These are phyloP conservation scores for Acarospora socialis DNA, from an alignment of 2,329 filamentous ascomycete species.

Conservation along the genomic window DNA sequence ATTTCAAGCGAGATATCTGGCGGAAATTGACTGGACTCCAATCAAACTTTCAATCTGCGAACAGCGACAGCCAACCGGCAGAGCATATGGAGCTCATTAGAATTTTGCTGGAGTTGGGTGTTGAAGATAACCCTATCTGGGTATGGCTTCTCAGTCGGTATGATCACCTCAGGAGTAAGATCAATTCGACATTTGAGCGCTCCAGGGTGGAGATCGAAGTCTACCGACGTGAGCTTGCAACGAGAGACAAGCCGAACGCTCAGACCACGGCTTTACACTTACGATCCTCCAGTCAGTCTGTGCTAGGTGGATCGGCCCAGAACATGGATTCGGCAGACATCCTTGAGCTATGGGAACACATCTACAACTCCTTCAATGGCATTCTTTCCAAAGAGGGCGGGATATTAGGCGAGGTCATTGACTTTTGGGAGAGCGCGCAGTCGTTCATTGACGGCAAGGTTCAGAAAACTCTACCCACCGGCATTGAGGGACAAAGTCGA, in stretches of 20 bases:
- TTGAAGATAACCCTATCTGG: constrained; percentile 93
- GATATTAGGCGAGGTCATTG: constrained; percentile 73
- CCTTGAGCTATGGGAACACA: constrained; percentile 85
- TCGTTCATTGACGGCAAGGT: constrained; percentile 79
- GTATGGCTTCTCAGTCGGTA: constrained; percentile 85
- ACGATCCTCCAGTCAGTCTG: constrained; percentile 55
- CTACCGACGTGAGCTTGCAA: constrained; percentile 64
- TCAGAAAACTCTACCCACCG: constrained; percentile 63
- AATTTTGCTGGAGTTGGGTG: constrained; percentile 79
- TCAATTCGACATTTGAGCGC: constrained; percentile 66
- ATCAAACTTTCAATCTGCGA: constrained; percentile 29
- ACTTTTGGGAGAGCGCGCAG: constrained; percentile 87
- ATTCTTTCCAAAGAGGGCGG: constrained; percentile 63
- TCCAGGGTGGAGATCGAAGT: constrained; percentile 87
- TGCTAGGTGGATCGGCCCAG: constrained; percentile 43
- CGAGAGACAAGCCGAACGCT: constrained; percentile 54
- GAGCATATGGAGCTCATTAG: constrained; percentile 88
- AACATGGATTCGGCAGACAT: constrained; percentile 68
- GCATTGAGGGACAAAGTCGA: constrained; percentile 67
- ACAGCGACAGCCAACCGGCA: constrained; percentile 45
- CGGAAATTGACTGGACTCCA: constrained; percentile 59
- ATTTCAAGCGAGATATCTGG: constrained; percentile 85
- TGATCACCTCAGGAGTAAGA: constrained; percentile 76
- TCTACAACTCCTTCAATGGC: constrained; percentile 56
- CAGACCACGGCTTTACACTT: constrained; percentile 62